These are phyloP conservation scores for Hypomontagnella monticulosa DNA, from an alignment of 495 filamentous ascomycete genomes.

Conservation along the genomic window DNA sequence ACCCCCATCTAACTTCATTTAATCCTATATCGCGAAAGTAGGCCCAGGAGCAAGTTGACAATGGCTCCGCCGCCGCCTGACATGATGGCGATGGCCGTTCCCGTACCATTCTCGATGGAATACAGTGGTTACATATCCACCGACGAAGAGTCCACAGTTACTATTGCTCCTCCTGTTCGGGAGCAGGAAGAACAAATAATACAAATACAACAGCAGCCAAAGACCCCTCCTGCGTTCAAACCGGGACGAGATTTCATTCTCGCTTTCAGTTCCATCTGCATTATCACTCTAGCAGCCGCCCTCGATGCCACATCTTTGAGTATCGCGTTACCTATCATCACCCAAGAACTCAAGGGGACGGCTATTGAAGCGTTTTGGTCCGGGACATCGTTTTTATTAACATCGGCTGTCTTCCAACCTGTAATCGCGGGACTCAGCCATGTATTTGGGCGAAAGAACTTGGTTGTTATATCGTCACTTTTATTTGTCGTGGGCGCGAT, in stretches of 20 bases:
- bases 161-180: neutral
- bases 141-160: neutral
- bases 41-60: neutral
- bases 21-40: neutral
- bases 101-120: conserved; percentile 13
- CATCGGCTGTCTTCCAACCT: conserved; percentile 10
- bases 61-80: neutral
- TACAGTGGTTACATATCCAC: conserved; percentile 16
- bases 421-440: conserved; percentile 9
- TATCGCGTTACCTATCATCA: conserved; percentile 13
- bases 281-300: conserved; percentile 5
- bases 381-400: conserved; percentile 4
- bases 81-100: too few species aligned
- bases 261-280: conserved; percentile 7
- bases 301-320: conserved; percentile 11
- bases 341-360: conserved; percentile 1
- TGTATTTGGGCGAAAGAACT: conserved; percentile 1
- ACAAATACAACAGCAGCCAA: neutral
- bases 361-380: conserved; percentile 12
- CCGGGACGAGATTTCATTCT: conserved; percentile 2
- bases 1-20: neutral
- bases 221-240: neutral
- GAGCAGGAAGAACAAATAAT: neutral
- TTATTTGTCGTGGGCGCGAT: conserved; percentile 4
- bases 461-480: conserved; percentile 4